phyloP scores from a whole-genome alignment of 2,329 filamentous ascomycete species.

The Neoarthrinium moseri region DNA sequence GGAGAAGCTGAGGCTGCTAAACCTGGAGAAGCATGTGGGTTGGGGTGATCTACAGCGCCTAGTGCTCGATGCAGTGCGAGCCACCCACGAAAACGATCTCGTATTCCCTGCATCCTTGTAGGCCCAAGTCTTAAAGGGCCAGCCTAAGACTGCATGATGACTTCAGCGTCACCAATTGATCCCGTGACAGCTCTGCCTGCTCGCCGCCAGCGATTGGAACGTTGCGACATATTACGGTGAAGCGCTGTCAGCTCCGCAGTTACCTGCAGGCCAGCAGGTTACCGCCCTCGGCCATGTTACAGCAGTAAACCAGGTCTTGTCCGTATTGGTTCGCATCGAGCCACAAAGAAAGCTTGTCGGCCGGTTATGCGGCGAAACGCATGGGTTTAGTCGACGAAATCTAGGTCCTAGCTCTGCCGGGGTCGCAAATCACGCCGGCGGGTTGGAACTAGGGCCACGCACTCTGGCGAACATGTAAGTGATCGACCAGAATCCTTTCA shows the following conservation, averaged over 20 bases:
- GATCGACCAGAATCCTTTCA: conserved; percentile 5
- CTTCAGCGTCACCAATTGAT: neutral
- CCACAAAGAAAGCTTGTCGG: conserved; percentile 5
- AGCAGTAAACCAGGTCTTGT: too few relatives aligned
- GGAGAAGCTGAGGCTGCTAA: too few relatives aligned
- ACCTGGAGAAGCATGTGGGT: too few relatives aligned
- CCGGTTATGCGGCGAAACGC: neutral
- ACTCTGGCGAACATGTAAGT: neutral
- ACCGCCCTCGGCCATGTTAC: neutral
- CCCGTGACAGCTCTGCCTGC: neutral
- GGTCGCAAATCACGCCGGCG: neutral
- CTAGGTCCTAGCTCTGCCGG: neutral
- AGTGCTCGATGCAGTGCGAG: neutral
- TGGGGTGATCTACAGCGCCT: conserved; percentile 1
- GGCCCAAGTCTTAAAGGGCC: neutral
- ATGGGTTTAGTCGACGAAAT: neutral
- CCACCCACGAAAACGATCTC: neutral
- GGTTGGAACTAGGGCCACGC: neutral
- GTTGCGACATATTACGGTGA: neutral
- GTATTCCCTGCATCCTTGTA: neutral
- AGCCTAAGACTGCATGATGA: conserved; percentile 4
- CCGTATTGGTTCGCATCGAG: conserved; percentile 3
- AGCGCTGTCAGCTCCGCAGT: neutral
- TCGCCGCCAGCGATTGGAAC: neutral
- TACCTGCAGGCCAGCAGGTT: neutral